Conservation (phyloP, 2,329 filamentous ascomycete genomes). For the Penicillium sp. region DNA sequence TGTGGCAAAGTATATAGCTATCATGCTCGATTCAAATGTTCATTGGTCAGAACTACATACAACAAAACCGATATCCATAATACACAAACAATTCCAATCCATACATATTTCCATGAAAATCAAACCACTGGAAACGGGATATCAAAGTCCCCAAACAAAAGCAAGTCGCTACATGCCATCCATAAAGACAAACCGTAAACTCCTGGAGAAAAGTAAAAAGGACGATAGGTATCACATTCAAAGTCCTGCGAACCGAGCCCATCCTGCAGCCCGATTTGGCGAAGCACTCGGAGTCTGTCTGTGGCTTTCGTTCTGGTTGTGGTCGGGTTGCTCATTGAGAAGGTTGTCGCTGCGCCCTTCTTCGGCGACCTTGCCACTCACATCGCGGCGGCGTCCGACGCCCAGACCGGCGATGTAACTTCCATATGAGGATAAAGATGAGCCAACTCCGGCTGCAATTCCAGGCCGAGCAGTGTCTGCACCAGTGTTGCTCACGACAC, state of each 20-base stretch:
- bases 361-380: conserved; percentile 48
- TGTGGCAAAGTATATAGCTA: too few species aligned
- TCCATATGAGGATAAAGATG: conserved; percentile 39
- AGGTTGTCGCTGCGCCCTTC: conserved; percentile 41
- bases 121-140: conserved; percentile 4
- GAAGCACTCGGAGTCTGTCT: conserved; percentile 15
- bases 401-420: conserved; percentile 45
- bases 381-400: conserved; percentile 47
- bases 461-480: conserved; percentile 32
- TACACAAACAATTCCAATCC: conserved; percentile 9
- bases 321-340: conserved; percentile 14
- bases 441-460: conserved; percentile 26
- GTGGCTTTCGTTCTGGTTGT: conserved; percentile 11
- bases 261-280: conserved; percentile 42
- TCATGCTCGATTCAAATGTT: neutral
- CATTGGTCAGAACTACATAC: conserved; percentile 6
- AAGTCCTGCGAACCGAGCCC: conserved; percentile 46
- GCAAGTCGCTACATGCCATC: conserved; percentile 20
- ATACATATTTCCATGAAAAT: conserved; percentile 10
- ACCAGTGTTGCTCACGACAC: conserved; percentile 45
- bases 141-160: conserved; percentile 4
- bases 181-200: conserved; percentile 16
- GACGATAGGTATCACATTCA: conserved; percentile 3
- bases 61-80: neutral
- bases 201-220: conserved; percentile 6